Base-by-base conservation (phyloP, 2,329 filamentous ascomycete species). In the Beauveria pseudobassiana region DNA sequence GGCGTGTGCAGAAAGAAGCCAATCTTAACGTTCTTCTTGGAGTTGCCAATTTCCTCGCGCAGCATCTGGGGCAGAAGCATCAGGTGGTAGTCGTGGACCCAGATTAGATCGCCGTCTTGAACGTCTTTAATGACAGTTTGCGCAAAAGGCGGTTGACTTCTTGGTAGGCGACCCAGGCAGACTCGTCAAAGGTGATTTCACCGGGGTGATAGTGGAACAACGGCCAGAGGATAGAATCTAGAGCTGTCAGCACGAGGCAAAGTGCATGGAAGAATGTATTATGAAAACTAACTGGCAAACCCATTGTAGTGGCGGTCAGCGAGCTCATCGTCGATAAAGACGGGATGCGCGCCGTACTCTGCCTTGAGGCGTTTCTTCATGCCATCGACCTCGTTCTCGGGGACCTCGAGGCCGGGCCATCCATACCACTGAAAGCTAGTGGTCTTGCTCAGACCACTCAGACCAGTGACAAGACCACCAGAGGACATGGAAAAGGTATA, bases 341-440 rank as follows among this genome's bases (percentile, higher is more conserved):
- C 89, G 1, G 95, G 93, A 46, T 96, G 86, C 8, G 93, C 93
- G 68, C 89, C 87, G 75, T 96, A 93, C 70, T 97, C 89, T 24
- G 95, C 87, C 77, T 91, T 90, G 71, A 98, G 79, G 65, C 89
- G 86, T 71, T 88, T 82, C 71, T 86, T 88, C 74, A 99, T 87
- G 61, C 82, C 81, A 2, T 83, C 80, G 49, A 90, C 83, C 75
- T 98, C 93, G 61, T 86, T 83, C 65, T 96, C 90, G 45, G 93
- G 93, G 5, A 98, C 87, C 75, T 98, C 91, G 54, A 96, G 78
- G 43, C 95, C 95, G 1, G 95, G 93, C 93, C 95, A 98, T 67
- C 95, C 95, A 76, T 98, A 98, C 95, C 95, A 99, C 75, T 95
- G 90, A 76, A 98, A 98, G 67, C 88, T 93, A 28, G 91, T 96